Evolutionary conservation across 140 eudicot genomes (phyloP), one percentile per base, ranked within the genome.

Genomic region (Flaveria floridana): DNA sequence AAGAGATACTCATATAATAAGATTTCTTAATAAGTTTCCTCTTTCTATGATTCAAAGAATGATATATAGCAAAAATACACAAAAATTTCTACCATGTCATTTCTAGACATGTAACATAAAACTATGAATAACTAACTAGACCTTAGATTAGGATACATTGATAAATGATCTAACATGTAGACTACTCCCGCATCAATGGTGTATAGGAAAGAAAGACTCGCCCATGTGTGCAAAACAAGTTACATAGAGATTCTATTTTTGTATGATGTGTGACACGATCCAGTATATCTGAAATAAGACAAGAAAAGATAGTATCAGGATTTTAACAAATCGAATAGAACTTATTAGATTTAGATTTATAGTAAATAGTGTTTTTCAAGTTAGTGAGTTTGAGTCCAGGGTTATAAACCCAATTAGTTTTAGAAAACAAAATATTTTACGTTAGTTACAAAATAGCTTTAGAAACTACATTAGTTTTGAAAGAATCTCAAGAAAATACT

Each of bases 221-320:
- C 81, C 57, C 37, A 11, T 77, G 6, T 20, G 70, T 20, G 70
- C 50, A 46, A 75, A 77, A 44, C 63, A 52, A 18, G 47, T 51
- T 53, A 73, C 59, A 68, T 26, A 46, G 50, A 41, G 70, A 48
- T 37, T 65, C 83, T 79, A 83, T 50, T 82, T 79, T 25, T 83
- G 87, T 70, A 77, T 80, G 65, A 86, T 19, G 64, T 76, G 82
- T 9, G 86, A 62, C 30, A 88, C 84, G 47, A 88, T 79, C 95
- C 91, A 88, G 79, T 78, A 84, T 67, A 88, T 81, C 95, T 88
- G 71, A 37, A 83, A 76, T 64, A 61, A 70, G 39, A 74, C 55
- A 13, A 37, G 19, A 63, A 82, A 50, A 23, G 39, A 75, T 4
- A 12, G 28, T 48, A 69, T 75, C 26, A 65, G 23, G 30, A 14